Base-by-base conservation (phyloP, 108 stramenopile species). In the Asterionellopsis glacialis region DNA sequence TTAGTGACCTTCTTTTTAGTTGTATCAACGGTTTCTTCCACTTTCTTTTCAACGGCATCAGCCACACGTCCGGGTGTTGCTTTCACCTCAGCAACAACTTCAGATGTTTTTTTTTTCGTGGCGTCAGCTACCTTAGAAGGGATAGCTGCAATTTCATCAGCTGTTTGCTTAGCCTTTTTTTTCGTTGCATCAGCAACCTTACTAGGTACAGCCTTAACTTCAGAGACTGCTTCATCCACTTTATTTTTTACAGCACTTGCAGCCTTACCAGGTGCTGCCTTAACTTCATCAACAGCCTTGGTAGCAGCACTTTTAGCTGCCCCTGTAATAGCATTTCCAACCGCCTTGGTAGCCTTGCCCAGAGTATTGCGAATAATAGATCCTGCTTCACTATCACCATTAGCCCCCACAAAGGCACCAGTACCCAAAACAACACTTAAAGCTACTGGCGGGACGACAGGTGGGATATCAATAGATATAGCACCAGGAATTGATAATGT, bases 31-130 rank as follows among this genome's bases (percentile, higher is more conserved):
- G 77, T 80, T 54, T 82, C 84, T 27, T 51, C 65, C 15, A 67
- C 56, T 13, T 61, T 45, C 18, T 60, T 45, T 45, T 67, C 72
- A 16, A 80, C 69, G 14, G 55, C 45, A 6, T 85, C 78, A 0
- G 60, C 86, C 45, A 93, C 77, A 49, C 69, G 67, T 5, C 64
- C 66, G 14, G 92, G 92, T 41, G 77, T 55, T n/a, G 79, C 68
- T 7, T 69, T 64, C 24, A 88, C 80, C 15, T 86, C 83, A 33
- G 88, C 86, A 3, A 85, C 80, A 48, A 64, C 73, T 48, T 79
- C 72, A 0, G 69, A 55, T 13, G 72, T 72, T 42, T 65, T 70
- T 63, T 48, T 15, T 12, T 24, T 52, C 21, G 16, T 41, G 19
- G 55, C 26, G 11, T 58, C 80, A 0, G 60, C 84, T 45, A 90